A percentile compares a stretch with the other conserved stretches of the same genome.
These are phyloP conservation scores for Staphylotrichum longicolle DNA, from an alignment of 495 filamentous ascomycete species.

Conservation along the genomic window DNA sequence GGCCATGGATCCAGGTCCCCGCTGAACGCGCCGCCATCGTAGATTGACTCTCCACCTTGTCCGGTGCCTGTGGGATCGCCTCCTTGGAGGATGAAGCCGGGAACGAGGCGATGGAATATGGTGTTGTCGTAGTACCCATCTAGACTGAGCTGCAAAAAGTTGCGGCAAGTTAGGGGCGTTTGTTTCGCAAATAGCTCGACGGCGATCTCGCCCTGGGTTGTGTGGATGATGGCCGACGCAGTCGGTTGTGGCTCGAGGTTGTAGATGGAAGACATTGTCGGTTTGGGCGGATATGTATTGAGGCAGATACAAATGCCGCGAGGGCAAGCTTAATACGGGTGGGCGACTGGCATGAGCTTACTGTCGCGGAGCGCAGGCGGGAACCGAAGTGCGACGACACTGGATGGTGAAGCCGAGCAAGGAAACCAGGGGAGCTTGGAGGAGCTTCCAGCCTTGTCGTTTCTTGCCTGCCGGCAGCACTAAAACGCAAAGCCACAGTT, in stretches of 20 bases:
- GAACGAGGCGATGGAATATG: constrained; percentile 88
- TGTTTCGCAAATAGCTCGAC: constrained; percentile 94
- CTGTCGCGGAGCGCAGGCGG: neutral
- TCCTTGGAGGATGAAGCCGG: constrained; percentile 90
- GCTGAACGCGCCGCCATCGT: constrained; percentile 77
- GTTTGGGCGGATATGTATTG: neutral
- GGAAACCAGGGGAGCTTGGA: neutral
- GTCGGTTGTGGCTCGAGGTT: constrained; percentile 92
- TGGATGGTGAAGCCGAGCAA: neutral
- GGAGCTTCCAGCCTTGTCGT: neutral
- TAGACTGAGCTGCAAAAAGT: constrained; percentile 92
- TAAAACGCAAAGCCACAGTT: constrained; percentile 16
- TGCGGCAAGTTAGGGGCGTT: constrained; percentile 83
- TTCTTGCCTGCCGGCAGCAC: constrained; percentile 9
- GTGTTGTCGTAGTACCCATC: constrained; percentile 93
- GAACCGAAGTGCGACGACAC: neutral
- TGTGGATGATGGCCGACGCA: constrained; percentile 84
- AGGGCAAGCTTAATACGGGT: neutral
- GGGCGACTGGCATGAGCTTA: neutral
- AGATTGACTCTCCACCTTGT: constrained; percentile 85
- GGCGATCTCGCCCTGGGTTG: constrained; percentile 80
- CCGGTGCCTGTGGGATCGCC: constrained; percentile 84
- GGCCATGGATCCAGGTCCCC: constrained; percentile 58
- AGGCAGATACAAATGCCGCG: neutral
- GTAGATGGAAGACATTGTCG: constrained; percentile 78